Percentiles rank a stretch among this genome's conserved stretches.
These are phyloP conservation scores for Bacidia rubella DNA, from an alignment of 495 filamentous ascomycete genomes.

Conservation along the genomic window DNA sequence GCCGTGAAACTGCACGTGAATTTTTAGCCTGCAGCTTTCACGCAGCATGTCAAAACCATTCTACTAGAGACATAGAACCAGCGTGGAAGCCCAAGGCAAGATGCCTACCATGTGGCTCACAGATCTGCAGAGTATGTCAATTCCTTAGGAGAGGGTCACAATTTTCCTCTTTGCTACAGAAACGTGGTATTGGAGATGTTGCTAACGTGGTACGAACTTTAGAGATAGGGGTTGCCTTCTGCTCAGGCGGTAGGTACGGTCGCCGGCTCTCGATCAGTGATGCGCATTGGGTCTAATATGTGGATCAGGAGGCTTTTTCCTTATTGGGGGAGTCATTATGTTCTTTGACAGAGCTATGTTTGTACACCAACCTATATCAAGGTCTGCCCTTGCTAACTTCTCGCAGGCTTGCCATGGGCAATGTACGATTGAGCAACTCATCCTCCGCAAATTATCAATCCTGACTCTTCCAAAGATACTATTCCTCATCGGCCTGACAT, in stretches of 20 bases:
- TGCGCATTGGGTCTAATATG: slow-evolving; percentile 11
- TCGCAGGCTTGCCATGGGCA: slow-evolving; percentile 71
- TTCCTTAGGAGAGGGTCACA: neutral
- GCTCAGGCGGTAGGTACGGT: slow-evolving; percentile 71
- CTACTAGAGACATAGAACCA: neutral
- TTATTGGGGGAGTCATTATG: slow-evolving; percentile 81
- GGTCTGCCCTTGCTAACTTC: neutral
- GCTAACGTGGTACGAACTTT: slow-evolving; percentile 3
- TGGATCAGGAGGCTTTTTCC: slow-evolving; percentile 71
- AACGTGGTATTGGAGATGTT: neutral
- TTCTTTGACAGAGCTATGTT: slow-evolving; percentile 96
- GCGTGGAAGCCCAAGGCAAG: slow-evolving; percentile 3
- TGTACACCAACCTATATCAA: slow-evolving; percentile 12
- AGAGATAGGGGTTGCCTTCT: slow-evolving; percentile 96
- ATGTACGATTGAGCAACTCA: slow-evolving; percentile 34
- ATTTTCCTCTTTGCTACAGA: neutral
- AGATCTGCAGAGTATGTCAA: slow-evolving; percentile 75
- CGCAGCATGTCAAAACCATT: too few relatives aligned
- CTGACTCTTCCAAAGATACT: slow-evolving; percentile 51
- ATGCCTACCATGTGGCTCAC: slow-evolving; percentile 87
- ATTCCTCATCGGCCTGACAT: slow-evolving; percentile 87
- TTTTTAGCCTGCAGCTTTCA: too few relatives aligned
- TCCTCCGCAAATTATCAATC: neutral
- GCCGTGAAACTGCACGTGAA: too few relatives aligned
- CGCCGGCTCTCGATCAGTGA: slow-evolving; percentile 3